These are phyloP conservation scores for Xenosphaeropsis pyriputrescens DNA, from an alignment of 2,329 filamentous ascomycete genomes.

Conservation along the genomic window DNA sequence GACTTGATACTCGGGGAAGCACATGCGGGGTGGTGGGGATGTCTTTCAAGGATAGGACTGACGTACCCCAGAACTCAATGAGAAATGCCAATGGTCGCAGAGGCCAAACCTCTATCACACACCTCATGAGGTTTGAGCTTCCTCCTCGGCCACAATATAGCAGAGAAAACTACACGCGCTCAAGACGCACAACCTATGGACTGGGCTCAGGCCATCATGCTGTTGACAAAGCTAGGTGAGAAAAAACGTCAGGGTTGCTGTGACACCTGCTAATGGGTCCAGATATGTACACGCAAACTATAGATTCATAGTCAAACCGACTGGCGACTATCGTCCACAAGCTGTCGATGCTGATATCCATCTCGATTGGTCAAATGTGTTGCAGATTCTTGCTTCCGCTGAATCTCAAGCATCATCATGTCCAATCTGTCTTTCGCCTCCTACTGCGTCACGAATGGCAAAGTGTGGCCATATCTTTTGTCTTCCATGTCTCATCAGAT, in stretches of 20 bases:
- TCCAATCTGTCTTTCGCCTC: slow-evolving; percentile 86
- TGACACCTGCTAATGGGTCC: slow-evolving; percentile 7
- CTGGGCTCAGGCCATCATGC: slow-evolving; percentile 81
- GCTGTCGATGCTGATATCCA: slow-evolving; percentile 77
- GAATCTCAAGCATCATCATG: slow-evolving; percentile 82
- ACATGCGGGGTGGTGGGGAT: too few species aligned
- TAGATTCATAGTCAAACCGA: slow-evolving; percentile 82
- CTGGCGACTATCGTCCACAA: slow-evolving; percentile 65
- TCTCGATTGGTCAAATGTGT: slow-evolving; percentile 77
- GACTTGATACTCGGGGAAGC: too few species aligned
- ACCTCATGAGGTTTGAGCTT: slow-evolving; percentile 82
- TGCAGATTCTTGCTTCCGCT: slow-evolving; percentile 82
- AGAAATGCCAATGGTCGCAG: slow-evolving; percentile 59
- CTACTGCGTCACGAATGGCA: slow-evolving; percentile 90
- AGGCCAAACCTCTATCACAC: slow-evolving; percentile 93
- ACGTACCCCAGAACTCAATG: slow-evolving; percentile 23
- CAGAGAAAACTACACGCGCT: slow-evolving; percentile 31
- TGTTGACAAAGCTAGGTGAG: slow-evolving; percentile 75
- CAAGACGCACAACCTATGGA: slow-evolving; percentile 66
- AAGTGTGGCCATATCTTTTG: slow-evolving; percentile 97
- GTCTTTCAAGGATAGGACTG: neutral
- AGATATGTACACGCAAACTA: slow-evolving; percentile 94
- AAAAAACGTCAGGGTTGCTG: slow-evolving; percentile 1
- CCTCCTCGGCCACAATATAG: slow-evolving; percentile 58
- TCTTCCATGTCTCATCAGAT: slow-evolving; percentile 80